Evolutionary conservation across 176 grass and related monocot species (phyloP), one percentile per base, ranked within the genome.

Genomic region (Cymbopogon citratus): DNA sequence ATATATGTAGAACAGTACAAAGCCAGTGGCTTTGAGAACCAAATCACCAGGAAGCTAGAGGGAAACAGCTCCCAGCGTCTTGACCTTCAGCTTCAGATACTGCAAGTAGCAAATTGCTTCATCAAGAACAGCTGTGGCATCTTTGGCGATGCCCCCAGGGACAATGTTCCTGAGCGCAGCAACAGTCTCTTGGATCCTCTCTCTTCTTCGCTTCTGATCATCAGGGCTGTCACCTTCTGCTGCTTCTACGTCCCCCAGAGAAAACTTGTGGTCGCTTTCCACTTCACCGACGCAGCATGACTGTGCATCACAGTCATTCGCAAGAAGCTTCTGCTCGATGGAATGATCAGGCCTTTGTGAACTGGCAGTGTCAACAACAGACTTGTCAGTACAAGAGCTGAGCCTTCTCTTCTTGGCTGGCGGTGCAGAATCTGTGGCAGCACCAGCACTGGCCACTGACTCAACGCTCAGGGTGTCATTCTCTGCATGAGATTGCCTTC

Each of bases 51-150:
- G 63, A 29, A 29, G 84, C 67, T 87, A 87, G 43, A 91, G 83
- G 27, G 86, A 80, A 34, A 80, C 69, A 54, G 83, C 83, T 81
- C 92, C 90, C 45, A 94, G 77, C 2, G 90, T 81, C 88, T 89
- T 98, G 15, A 91, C 88, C 87, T 98, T 98, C 59, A 94, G 74
- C 81, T 94, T 98, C 36, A 98, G 87, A 59, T 91, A 93, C 68
- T 92, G 92, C 79, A 98, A 71, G 84, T 98, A 98, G 83, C 79
- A 86, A 46, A 98, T 98, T 38, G 95, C 95, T 76, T 98, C 95
- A n/a, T 98, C 92, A 1, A 98, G 85, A 75, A 98, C 89, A 39
- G 90, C 82, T 6, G 90, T 89, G 12, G 95, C 90, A 46, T 94
- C 95, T 75, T 94, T 91, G 28, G 90, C 84, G 3, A 81, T 84